Conservation (phyloP, 2,329 filamentous ascomycete genomes). For the Leptodontidium sp. region DNA sequence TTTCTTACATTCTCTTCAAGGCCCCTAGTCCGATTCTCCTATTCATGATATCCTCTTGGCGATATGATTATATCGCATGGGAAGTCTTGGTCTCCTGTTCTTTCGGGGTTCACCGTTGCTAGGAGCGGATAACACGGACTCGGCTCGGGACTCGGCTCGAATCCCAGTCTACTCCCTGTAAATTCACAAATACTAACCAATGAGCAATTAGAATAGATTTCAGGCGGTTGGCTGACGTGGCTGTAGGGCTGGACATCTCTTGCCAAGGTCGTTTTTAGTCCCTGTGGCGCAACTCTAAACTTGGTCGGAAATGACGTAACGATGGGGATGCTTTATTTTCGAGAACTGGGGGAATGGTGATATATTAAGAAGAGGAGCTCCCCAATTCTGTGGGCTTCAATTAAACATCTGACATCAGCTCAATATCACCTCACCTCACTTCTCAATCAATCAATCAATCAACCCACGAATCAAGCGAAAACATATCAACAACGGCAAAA, state of each 20-base stretch:
- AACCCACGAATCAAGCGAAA: not conserved
- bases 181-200: not conserved
- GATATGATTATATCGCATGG: not conserved
- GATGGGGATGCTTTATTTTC: not conserved
- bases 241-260: constrained; percentile 8
- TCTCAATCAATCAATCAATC: constrained; percentile 3
- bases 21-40: not conserved
- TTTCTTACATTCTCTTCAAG: not conserved
- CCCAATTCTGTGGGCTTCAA: not conserved
- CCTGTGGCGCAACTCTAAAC: constrained; percentile 17
- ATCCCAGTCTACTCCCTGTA: not conserved
- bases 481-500: constrained; percentile 6
- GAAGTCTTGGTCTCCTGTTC: not conserved
- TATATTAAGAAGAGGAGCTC: not conserved
- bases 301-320: not conserved
- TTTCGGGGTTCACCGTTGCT: not conserved
- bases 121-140: not conserved
- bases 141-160: constrained; percentile 9
- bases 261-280: not conserved
- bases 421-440: not conserved
- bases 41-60: not conserved
- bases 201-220: not conserved
- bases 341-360: too few species aligned
- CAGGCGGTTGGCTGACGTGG: not conserved
- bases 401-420: not conserved